Conservation (phyloP, 1,284 basidiomycete genomes). For the Porogramme epimiltina region DNA sequence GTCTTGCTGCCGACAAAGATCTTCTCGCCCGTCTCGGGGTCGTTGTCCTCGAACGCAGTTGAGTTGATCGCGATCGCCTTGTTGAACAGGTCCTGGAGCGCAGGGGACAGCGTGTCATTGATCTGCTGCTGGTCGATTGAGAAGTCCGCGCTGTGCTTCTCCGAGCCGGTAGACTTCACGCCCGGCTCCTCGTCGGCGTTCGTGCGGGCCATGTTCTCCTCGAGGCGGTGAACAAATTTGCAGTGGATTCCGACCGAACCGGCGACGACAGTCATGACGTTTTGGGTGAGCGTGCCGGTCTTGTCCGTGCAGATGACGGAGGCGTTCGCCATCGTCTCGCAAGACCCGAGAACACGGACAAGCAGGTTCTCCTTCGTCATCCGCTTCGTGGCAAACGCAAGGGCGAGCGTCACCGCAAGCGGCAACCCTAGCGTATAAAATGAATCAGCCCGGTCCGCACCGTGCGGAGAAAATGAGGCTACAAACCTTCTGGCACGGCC, state of each 20-base stretch:
- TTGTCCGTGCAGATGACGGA: constrained; percentile 97
- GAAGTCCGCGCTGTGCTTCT: constrained; percentile 70
- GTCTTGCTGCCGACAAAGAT: constrained; percentile 95
- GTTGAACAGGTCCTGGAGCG: constrained; percentile 77
- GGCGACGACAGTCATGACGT: constrained; percentile 94
- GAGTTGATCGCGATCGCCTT: constrained; percentile 91
- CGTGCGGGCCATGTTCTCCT: constrained; percentile 74
- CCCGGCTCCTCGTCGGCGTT: constrained; percentile 67
- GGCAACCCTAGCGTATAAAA: constrained; percentile 68
- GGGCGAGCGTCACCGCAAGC: constrained; percentile 92
- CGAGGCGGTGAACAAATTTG: constrained; percentile 86
- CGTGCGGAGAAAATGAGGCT: constrained; percentile 10
- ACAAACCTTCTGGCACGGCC: constrained; percentile 89
- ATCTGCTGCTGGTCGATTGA: constrained; percentile 80
- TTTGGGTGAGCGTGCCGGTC: constrained; percentile 92
- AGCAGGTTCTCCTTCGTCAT: constrained; percentile 96
- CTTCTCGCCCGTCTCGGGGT: constrained; percentile 63
- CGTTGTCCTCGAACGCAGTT: constrained; percentile 90
- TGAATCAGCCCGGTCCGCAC: constrained; percentile 10
- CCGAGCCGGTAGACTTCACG: constrained; percentile 32
- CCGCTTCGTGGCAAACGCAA: constrained; percentile 95
- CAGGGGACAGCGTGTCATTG: constrained; percentile 63
- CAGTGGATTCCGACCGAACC: constrained; percentile 92
- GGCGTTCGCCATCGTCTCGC: constrained; percentile 98
- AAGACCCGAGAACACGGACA: constrained; percentile 93